These are phyloP conservation scores for Boletus pseudopeckii DNA, from an alignment of 768 basidiomycete genomes.

Conservation along the genomic window DNA sequence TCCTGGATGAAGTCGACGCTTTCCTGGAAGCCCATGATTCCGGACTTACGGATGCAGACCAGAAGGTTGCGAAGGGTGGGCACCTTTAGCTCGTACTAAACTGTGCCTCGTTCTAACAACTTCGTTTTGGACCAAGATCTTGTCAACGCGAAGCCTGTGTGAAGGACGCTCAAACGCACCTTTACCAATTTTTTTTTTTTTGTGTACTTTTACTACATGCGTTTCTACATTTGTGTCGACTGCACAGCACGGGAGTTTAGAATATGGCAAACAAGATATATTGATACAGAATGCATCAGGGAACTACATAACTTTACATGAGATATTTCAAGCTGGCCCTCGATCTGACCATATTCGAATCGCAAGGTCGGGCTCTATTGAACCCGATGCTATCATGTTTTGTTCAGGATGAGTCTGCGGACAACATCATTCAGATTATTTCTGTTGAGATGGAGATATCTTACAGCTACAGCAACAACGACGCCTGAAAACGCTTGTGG, in stretches of 20 bases:
- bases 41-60: conserved; percentile 75
- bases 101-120: background rate
- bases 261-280: conserved; percentile 3
- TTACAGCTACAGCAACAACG: conserved; percentile 79
- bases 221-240: conserved; percentile 10
- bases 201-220: conserved; percentile 13
- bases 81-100: background rate
- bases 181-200: background rate
- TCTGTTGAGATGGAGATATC: conserved; percentile 29
- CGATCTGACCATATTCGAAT: conserved; percentile 81
- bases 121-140: conserved; percentile 40
- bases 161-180: background rate
- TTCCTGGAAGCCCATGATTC: conserved; percentile 94
- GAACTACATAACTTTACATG: background rate
- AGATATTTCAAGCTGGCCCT: conserved; percentile 16
- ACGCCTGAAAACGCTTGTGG: conserved; percentile 36
- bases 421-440: background rate
- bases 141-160: conserved; percentile 56
- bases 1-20: conserved; percentile 94
- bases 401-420: conserved; percentile 77
- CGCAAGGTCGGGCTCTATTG: conserved; percentile 77
- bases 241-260: conserved; percentile 3
- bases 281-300: conserved; percentile 2
- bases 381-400: conserved; percentile 85
- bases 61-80: conserved; percentile 72